A percentile compares a stretch with the other conserved stretches of the same genome.
Evolutionary conservation across 2,329 filamentous ascomycete genomes (phyloP).

Genomic region (Nothophoma quercina): DNA sequence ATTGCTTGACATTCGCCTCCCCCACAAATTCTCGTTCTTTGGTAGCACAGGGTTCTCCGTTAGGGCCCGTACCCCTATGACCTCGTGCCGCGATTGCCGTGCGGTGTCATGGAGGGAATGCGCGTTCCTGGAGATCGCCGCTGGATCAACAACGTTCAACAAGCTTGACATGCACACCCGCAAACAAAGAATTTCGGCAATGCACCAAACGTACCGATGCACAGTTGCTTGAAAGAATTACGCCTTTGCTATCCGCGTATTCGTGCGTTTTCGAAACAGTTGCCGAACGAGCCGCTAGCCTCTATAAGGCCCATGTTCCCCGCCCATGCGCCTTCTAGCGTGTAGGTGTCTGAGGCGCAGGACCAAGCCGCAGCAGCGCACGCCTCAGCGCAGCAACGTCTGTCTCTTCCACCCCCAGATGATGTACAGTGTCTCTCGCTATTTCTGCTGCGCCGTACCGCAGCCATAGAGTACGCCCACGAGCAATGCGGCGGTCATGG

Average conservation of each 20-base stretch:
- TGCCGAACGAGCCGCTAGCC: slow-evolving; percentile 18
- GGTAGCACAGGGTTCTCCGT: slow-evolving; percentile 8
- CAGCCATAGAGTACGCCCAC: slow-evolving; percentile 28
- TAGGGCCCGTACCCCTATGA: slow-evolving; percentile 2
- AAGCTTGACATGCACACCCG: slow-evolving; percentile 3
- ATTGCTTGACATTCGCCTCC: slow-evolving; percentile 7
- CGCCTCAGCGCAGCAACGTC: slow-evolving; percentile 9
- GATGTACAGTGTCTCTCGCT: slow-evolving; percentile 19
- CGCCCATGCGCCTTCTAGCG: slow-evolving; percentile 18
- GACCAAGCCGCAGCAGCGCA: slow-evolving; percentile 17
- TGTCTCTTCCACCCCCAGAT: slow-evolving; percentile 10
- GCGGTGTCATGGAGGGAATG: slow-evolving; percentile 2
- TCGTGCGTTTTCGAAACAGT: slow-evolving; percentile 12
- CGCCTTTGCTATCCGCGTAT: slow-evolving; percentile 6
- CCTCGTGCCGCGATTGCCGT: slow-evolving; percentile 17
- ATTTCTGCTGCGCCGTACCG: slow-evolving; percentile 31
- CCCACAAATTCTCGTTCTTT: slow-evolving; percentile 7
- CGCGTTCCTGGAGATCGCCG: slow-evolving; percentile 19
- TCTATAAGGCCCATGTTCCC: slow-evolving; percentile 13
- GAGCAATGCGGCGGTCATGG: slow-evolving; percentile 46
- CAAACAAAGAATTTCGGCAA: background rate
- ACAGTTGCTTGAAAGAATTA: background rate
- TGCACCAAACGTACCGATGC: background rate
- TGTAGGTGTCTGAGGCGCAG: slow-evolving; percentile 21
- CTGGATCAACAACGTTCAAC: background rate